Evolutionary conservation across 768 basidiomycete species (phyloP).

Genomic region (Boletus rubroflammeus): DNA sequence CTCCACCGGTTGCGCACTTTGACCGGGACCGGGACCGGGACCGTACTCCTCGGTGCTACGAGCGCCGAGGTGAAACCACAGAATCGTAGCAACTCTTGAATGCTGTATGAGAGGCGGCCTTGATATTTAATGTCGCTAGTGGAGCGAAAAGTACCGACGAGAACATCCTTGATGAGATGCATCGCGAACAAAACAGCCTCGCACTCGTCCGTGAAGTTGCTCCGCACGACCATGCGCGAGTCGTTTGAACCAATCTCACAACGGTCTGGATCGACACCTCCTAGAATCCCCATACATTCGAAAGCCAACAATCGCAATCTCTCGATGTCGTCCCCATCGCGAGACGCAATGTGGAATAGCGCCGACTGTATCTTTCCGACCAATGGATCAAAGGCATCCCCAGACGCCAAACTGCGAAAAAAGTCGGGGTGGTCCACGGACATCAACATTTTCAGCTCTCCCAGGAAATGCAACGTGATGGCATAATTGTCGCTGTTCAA

Average conservation of each 20-base stretch:
- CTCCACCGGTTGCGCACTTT: slow-evolving; percentile 79
- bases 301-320: slow-evolving; percentile 67
- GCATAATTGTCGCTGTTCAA: slow-evolving; percentile 75
- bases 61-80: slow-evolving; percentile 84
- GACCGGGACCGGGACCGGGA: slow-evolving; percentile 53
- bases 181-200: slow-evolving; percentile 79
- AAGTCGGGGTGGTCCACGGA: slow-evolving; percentile 44
- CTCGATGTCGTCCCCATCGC: slow-evolving; percentile 77
- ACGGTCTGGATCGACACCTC: slow-evolving; percentile 93
- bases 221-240: slow-evolving; percentile 65
- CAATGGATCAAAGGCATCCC: slow-evolving; percentile 80
- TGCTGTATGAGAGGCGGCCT: slow-evolving; percentile 80
- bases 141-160: slow-evolving; percentile 87
- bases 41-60: slow-evolving; percentile 48
- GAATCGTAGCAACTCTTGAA: slow-evolving; percentile 85
- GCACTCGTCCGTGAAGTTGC: slow-evolving; percentile 75
- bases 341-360: slow-evolving; percentile 65
- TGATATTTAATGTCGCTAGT: slow-evolving; percentile 95
- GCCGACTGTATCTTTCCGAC: slow-evolving; percentile 65
- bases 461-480: slow-evolving; percentile 68
- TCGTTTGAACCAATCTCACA: slow-evolving; percentile 63
- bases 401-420: slow-evolving; percentile 63
- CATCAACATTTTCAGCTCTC: slow-evolving; percentile 73
- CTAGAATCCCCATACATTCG: slow-evolving; percentile 88
- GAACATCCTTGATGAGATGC: slow-evolving; percentile 79